Percentiles rank a stretch among this genome's conserved stretches.
Evolutionary conservation across 2,329 filamentous ascomycete species (phyloP).

Genomic region (Coniosporium uncinatum): DNA sequence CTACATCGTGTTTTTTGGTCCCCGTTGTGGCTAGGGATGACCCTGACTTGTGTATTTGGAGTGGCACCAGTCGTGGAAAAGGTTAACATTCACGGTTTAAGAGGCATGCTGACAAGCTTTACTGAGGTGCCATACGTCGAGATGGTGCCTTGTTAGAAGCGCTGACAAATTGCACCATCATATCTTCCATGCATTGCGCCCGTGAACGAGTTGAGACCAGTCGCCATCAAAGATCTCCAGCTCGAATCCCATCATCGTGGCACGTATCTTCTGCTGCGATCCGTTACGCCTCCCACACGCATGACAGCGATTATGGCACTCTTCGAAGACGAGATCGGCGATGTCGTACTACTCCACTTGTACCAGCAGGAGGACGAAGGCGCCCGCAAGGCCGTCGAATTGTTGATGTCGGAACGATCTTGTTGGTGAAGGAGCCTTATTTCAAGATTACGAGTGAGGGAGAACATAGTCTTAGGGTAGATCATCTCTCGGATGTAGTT

Average conservation of each 20-base stretch:
- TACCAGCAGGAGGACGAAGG: constrained; percentile 27
- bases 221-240: constrained; percentile 22
- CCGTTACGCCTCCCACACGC: constrained; percentile 18
- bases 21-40: too few relatives aligned
- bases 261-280: constrained; percentile 22
- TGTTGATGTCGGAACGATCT: constrained; percentile 23
- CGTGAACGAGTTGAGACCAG: not conserved
- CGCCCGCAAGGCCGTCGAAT: constrained; percentile 24
- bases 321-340: constrained; percentile 10
- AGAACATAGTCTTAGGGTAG: constrained; percentile 40
- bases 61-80: too few relatives aligned
- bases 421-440: constrained; percentile 49
- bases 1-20: too few relatives aligned
- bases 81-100: too few relatives aligned
- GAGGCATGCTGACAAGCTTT: too few relatives aligned
- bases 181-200: not conserved
- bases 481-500: constrained; percentile 45
- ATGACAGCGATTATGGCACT: constrained; percentile 24
- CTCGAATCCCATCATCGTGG: constrained; percentile 35
- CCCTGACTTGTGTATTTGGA: too few relatives aligned
- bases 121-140: too few relatives aligned
- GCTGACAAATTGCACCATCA: too few relatives aligned
- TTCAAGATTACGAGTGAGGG: constrained; percentile 35
- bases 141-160: too few relatives aligned
- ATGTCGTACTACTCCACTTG: constrained; percentile 7